A percentile compares a stretch with the other conserved stretches of the same genome.
phyloP scores from a whole-genome alignment of 2,329 filamentous ascomycete species.

The Fusarium pseudonygamai region DNA sequence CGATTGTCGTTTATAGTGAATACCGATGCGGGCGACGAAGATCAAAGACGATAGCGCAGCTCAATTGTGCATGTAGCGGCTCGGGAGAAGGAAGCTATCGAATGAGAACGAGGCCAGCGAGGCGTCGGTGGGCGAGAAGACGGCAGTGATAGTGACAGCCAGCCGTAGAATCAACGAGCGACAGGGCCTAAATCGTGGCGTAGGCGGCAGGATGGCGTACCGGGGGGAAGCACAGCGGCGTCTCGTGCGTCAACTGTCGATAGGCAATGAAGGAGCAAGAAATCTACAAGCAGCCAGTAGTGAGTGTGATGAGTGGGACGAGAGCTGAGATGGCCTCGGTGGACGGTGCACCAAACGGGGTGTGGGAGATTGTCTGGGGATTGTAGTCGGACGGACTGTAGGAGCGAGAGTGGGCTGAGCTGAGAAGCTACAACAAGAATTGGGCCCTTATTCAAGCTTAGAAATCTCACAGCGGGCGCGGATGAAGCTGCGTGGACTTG shows the following conservation, averaged over 20 bases:
- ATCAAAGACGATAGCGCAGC: conserved; percentile 14
- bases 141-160: conserved; percentile 32
- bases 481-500: conserved; percentile 39
- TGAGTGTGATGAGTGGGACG: conserved; percentile 45
- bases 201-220: conserved; percentile 39
- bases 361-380: conserved; percentile 39
- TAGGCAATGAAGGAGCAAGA: conserved; percentile 36
- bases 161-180: conserved; percentile 38
- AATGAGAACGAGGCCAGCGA: conserved; percentile 33
- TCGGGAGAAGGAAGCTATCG: conserved; percentile 26
- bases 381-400: conserved; percentile 34
- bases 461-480: conserved; percentile 36
- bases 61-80: conserved; percentile 41
- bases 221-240: conserved; percentile 36
- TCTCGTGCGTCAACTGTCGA: conserved; percentile 35
- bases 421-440: conserved; percentile 35
- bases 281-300: conserved; percentile 32
- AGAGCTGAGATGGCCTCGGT: conserved; percentile 43
- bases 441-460: conserved; percentile 35
- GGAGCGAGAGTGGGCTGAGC: conserved; percentile 35
- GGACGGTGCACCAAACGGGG: conserved; percentile 40
- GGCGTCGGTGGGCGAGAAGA: conserved; percentile 27
- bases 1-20: conserved; percentile 34
- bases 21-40: conserved; percentile 22
- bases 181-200: conserved; percentile 40